A percentile compares a stretch with the other conserved stretches of the same genome.
Conservation (phyloP, 2,329 filamentous ascomycete species). For the Fusarium haematococcum region DNA sequence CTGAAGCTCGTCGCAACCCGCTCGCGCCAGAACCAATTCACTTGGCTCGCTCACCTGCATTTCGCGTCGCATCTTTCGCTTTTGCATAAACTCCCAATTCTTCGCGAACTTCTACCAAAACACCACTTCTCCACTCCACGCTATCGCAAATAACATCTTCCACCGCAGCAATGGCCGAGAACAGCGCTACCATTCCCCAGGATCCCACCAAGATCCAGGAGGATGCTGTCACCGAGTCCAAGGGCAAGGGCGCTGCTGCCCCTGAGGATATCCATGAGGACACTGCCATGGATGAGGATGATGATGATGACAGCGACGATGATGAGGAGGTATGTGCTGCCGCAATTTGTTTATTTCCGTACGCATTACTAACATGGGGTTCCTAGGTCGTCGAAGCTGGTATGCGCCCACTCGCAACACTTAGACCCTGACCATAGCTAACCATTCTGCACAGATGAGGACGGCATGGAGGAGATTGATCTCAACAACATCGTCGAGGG, state of each 20-base stretch:
- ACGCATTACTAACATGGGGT: conserved; percentile 39
- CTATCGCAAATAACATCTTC: not conserved
- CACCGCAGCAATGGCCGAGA: conserved; percentile 60
- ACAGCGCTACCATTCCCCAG: conserved; percentile 61
- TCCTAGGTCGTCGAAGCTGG: conserved; percentile 46
- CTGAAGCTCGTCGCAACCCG: conserved; percentile 39
- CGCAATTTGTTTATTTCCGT: not conserved
- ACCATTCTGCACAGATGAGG: conserved; percentile 70
- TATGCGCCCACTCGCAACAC: conserved; percentile 32
- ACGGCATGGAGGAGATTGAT: conserved; percentile 93
- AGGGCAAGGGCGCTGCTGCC: conserved; percentile 89
- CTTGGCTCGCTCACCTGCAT: conserved; percentile 45
- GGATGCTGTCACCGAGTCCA: conserved; percentile 65
- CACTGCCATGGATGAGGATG: conserved; percentile 78
- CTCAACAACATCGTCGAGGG: conserved; percentile 84
- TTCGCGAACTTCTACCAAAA: conserved; percentile 19
- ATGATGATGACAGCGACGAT: conserved; percentile 64
- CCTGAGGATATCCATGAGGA: conserved; percentile 65
- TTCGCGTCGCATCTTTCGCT: conserved; percentile 40
- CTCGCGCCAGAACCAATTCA: conserved; percentile 29
- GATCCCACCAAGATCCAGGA: conserved; percentile 54
- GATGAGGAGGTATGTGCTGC: conserved; percentile 47
- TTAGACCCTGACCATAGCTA: conserved; percentile 37
- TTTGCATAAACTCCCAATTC: conserved; percentile 32
- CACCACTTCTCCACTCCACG: conserved; percentile 8